A percentile compares a stretch with the other conserved stretches of the same genome.
Evolutionary conservation across 805 yeast genomes (phyloP).

Genomic region (Saccharomycopsis babjevae): DNA sequence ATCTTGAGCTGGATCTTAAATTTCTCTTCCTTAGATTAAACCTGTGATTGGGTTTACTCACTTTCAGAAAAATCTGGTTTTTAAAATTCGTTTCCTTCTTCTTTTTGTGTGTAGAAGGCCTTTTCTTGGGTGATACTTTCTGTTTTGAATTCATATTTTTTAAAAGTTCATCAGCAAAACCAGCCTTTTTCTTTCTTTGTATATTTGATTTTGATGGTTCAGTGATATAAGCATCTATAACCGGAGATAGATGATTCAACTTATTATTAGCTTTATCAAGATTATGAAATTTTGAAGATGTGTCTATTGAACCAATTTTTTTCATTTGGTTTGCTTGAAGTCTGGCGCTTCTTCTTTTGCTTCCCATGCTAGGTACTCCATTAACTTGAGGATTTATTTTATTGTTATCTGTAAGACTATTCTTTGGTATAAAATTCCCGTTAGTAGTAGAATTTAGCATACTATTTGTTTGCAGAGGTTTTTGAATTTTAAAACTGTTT

Average conservation of each 20-base stretch:
- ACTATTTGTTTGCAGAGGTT: background rate
- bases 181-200: background rate
- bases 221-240: background rate
- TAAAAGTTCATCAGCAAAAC: background rate
- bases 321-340: background rate
- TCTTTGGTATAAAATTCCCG: background rate
- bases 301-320: background rate
- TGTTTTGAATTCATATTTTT: background rate
- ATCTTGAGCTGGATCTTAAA: background rate
- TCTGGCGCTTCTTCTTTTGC: background rate
- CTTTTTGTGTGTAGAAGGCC: no score
- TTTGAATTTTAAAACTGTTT: background rate
- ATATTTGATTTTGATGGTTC: background rate
- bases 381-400: background rate
- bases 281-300: background rate
- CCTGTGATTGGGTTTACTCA: background rate
- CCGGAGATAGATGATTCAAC: background rate
- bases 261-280: background rate
- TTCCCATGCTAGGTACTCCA: background rate
- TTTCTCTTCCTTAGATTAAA: background rate
- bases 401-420: background rate
- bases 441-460: background rate
- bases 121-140: background rate
- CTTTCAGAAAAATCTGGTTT: background rate
- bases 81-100: background rate